phyloP scores from a whole-genome alignment of 2,329 filamentous ascomycete genomes.

The Dryadomyces quercivorus region DNA sequence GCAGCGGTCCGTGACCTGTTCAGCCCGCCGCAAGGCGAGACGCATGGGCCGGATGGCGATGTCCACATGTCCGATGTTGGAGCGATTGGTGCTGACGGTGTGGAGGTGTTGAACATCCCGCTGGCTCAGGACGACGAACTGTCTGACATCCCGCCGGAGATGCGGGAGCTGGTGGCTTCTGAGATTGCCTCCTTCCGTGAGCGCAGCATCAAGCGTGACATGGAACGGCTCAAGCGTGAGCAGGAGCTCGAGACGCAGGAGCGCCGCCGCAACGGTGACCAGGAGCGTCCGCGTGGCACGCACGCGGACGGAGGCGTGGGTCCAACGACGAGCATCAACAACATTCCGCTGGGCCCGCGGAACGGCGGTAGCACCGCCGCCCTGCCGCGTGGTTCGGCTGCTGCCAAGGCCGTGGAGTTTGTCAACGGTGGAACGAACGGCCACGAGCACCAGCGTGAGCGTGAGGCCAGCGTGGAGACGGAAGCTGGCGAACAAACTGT shows the following conservation, averaged over 20 bases:
- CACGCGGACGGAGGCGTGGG: slow-evolving; percentile 56
- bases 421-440: slow-evolving; percentile 55
- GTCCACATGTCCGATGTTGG: slow-evolving; percentile 52
- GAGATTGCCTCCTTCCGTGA: slow-evolving; percentile 95
- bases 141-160: slow-evolving; percentile 87
- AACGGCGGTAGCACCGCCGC: slow-evolving; percentile 20
- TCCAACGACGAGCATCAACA: slow-evolving; percentile 48
- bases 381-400: neutral
- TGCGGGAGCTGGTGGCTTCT: slow-evolving; percentile 86
- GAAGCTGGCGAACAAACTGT: slow-evolving; percentile 85
- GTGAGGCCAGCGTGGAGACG: slow-evolving; percentile 57
- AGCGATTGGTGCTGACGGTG: slow-evolving; percentile 42
- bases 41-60: slow-evolving; percentile 54
- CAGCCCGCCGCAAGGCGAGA: slow-evolving; percentile 44
- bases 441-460: slow-evolving; percentile 26
- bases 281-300: slow-evolving; percentile 35
- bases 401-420: slow-evolving; percentile 47
- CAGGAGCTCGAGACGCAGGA: slow-evolving; percentile 88
- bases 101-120: slow-evolving; percentile 83
- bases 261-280: slow-evolving; percentile 51
- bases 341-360: slow-evolving; percentile 63
- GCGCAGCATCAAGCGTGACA: slow-evolving; percentile 73
- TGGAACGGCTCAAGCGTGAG: slow-evolving; percentile 76
- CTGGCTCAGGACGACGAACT: slow-evolving; percentile 84
- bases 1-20: slow-evolving; percentile 59